Evolutionary conservation across 768 basidiomycete species (phyloP), one percentile per base, ranked within the genome.

Genomic region (Pisolithus marmoratus): DNA sequence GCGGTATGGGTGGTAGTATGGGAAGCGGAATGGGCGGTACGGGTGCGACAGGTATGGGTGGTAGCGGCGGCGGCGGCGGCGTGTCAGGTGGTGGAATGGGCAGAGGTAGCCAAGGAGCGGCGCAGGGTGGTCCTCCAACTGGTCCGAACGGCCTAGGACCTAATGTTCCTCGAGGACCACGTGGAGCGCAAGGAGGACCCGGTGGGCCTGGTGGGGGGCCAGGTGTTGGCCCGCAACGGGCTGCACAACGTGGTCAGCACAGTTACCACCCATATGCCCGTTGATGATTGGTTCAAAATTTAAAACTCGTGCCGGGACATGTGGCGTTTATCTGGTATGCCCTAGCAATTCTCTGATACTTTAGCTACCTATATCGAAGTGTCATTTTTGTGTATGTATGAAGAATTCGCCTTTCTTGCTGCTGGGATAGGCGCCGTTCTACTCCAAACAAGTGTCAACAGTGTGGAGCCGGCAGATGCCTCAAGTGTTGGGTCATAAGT

Each of bases 201-300:
- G 69, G 71, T 14, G 75, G 72, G 0, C 72, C 69, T 2, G 77
- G 80, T 59, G 77, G 80, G 59, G 77, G 74, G 14, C 78, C 75
- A 6, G 70, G 78, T 2, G 83, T 84, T 48, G 88, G 88, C 0
- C 88, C 87, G 3, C 86, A 88, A 67, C 76, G 89, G 50, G 78
- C 81, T 11, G 76, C 70, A 2, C 83, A 85, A 60, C 72, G 88
- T 34, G 87, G 90, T 31, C 84, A 87, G 61, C 87, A 90, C 68
- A 80, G 82, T 57, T 92, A 86, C 70, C 90, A 91, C 60, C 90
- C 90, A 0, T 92, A 92, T 59, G 84, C 87, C 29, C 84, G 88
- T 58, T 88, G 65, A 63, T 60, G 57, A 58, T 48, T 24, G 48
- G 46, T 47, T 17, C 15, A 20, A n/a, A 38, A 31, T 36, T 54